Evolutionary conservation across 495 filamentous ascomycete species (phyloP).

Genomic region (Extremus antarcticus): DNA sequence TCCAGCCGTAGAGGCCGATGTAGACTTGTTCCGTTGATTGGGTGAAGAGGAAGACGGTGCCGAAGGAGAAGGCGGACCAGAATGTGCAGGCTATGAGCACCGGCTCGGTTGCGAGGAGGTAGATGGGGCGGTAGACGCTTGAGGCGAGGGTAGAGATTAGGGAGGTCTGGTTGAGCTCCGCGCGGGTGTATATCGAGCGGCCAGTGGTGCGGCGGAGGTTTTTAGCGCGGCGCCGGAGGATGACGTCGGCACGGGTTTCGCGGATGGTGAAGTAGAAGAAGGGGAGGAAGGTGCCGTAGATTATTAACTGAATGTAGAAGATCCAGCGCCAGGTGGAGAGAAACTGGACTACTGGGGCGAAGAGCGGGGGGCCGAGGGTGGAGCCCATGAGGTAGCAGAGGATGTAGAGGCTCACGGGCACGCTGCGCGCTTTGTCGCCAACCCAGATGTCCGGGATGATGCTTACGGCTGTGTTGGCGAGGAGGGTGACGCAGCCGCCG

Average conservation of each 20-base stretch:
- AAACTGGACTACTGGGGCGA: slow-evolving; percentile 35
- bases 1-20: slow-evolving; percentile 23
- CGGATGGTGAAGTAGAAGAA: slow-evolving; percentile 32
- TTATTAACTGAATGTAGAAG: slow-evolving; percentile 39
- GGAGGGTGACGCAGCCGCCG: slow-evolving; percentile 37
- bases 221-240: slow-evolving; percentile 29
- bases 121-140: slow-evolving; percentile 32
- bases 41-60: slow-evolving; percentile 40
- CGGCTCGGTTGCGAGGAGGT: slow-evolving; percentile 42
- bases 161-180: slow-evolving; percentile 28
- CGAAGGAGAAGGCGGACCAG: slow-evolving; percentile 42
- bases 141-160: slow-evolving; percentile 9
- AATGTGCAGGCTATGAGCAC: slow-evolving; percentile 42
- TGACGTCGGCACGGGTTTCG: slow-evolving; percentile 36
- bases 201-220: slow-evolving; percentile 20
- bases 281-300: slow-evolving; percentile 33
- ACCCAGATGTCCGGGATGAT: slow-evolving; percentile 43
- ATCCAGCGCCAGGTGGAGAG: slow-evolving; percentile 40
- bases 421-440: slow-evolving; percentile 30
- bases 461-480: slow-evolving; percentile 36
- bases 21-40: slow-evolving; percentile 28
- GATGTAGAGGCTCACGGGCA: slow-evolving; percentile 41
- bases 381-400: slow-evolving; percentile 33
- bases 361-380: slow-evolving; percentile 38
- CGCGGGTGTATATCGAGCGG: slow-evolving; percentile 28